Percentiles rank a stretch among this genome's conserved stretches.
Evolutionary conservation across 805 yeast genomes (phyloP).

Genomic region (Zygosaccharomyces pseudorouxii): DNA sequence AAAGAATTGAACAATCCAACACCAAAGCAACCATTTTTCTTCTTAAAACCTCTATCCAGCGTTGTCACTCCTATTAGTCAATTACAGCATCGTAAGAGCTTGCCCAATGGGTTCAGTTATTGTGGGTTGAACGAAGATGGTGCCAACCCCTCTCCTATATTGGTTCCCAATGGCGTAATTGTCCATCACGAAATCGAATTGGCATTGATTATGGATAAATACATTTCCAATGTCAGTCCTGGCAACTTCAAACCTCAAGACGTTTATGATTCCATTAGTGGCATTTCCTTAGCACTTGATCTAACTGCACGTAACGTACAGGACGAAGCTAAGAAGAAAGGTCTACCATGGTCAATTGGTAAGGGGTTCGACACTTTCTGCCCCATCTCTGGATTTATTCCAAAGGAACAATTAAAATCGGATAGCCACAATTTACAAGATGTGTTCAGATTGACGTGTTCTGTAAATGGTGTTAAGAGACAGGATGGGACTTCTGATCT

Average conservation of each 20-base stretch:
- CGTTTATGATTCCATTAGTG: slow-evolving; percentile 74
- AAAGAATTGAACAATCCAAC: slow-evolving; percentile 76
- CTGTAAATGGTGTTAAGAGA: slow-evolving; percentile 61
- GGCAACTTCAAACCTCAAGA: slow-evolving; percentile 53
- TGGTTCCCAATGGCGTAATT: slow-evolving; percentile 72
- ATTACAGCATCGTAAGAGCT: not conserved
- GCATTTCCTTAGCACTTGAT: slow-evolving; percentile 87
- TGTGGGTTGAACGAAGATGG: slow-evolving; percentile 29
- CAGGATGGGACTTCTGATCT: slow-evolving; percentile 74
- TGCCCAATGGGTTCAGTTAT: slow-evolving; percentile 18
- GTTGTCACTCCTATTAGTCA: slow-evolving; percentile 51
- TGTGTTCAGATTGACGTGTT: slow-evolving; percentile 28
- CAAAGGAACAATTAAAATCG: slow-evolving; percentile 59
- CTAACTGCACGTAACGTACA: slow-evolving; percentile 96
- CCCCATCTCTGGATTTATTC: slow-evolving; percentile 75
- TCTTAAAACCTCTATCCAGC: slow-evolving; percentile 82
- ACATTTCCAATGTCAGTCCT: slow-evolving; percentile 53
- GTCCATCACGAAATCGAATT: slow-evolving; percentile 94
- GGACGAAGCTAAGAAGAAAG: slow-evolving; percentile 87
- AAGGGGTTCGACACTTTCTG: slow-evolving; percentile 95
- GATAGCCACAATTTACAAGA: slow-evolving; percentile 40
- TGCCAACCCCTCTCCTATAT: slow-evolving; percentile 60
- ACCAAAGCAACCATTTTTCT: slow-evolving; percentile 88
- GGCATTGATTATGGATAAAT: slow-evolving; percentile 68
- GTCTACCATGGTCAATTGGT: slow-evolving; percentile 94